phyloP scores from a whole-genome alignment of 2,329 filamentous ascomycete species.

The Cadophora malorum region DNA sequence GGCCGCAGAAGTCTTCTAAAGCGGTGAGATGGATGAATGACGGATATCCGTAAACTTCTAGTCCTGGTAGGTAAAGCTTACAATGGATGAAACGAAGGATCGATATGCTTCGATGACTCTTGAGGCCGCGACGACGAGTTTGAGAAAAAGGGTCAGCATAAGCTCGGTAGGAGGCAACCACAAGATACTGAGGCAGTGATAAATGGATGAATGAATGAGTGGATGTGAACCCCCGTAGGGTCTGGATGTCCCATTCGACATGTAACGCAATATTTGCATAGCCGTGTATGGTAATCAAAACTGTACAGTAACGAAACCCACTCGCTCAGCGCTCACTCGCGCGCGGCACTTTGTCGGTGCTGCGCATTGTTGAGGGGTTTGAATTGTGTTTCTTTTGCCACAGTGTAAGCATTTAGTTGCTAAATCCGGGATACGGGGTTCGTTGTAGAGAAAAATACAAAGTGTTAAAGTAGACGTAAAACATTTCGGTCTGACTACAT shows the following conservation, averaged over 20 bases:
- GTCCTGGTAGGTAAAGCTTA: not conserved
- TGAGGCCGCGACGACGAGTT: not conserved
- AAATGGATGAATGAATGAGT: not conserved
- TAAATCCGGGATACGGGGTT: not conserved
- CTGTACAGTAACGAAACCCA: slow-evolving; percentile 5
- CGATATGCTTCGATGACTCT: not conserved
- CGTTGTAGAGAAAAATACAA: not conserved
- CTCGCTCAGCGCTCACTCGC: not conserved
- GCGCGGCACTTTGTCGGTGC: slow-evolving; percentile 16
- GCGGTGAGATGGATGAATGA: slow-evolving; percentile 5
- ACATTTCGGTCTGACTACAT: slow-evolving; percentile 9
- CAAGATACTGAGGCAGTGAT: not conserved
- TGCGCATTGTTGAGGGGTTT: slow-evolving; percentile 6
- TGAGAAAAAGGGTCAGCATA: not conserved
- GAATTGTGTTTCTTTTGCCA: slow-evolving; percentile 3
- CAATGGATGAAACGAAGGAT: slow-evolving; percentile 15
- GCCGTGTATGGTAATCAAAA: slow-evolving; percentile 16
- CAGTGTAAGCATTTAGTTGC: not conserved
- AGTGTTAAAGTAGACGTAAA: not conserved
- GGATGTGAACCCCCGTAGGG: not conserved
- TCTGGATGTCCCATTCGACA: not conserved
- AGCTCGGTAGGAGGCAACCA: not conserved
- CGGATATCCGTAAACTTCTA: not conserved
- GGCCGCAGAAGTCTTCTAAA: not conserved
- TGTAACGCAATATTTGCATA: slow-evolving; percentile 12